Percentiles rank a stretch among this genome's conserved stretches.
These are phyloP conservation scores for Cytospora leucostoma DNA, from an alignment of 2,329 filamentous ascomycete species.

Conservation along the genomic window DNA sequence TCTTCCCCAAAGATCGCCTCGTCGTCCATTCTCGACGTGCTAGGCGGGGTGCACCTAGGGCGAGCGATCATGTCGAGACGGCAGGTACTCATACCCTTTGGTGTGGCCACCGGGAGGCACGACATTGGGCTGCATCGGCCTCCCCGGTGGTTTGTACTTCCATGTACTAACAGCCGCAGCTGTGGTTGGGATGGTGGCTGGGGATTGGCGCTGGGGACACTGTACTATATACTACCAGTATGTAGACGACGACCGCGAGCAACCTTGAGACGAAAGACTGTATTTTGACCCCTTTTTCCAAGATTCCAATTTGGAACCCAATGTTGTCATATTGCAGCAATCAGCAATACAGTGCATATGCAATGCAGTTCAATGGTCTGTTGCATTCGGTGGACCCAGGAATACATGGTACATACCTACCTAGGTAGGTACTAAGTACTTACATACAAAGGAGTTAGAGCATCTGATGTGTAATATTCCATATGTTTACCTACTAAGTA, in stretches of 20 bases:
- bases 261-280: not conserved
- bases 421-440: no score
- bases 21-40: not conserved
- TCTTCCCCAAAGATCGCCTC: not conserved
- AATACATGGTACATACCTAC: not conserved
- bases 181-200: conserved; percentile 1
- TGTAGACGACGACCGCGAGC: not conserved
- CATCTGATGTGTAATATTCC: conserved; percentile 1
- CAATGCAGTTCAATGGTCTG: not conserved
- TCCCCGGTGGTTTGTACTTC: not conserved
- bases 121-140: not conserved
- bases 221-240: not conserved
- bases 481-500: not conserved
- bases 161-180: not conserved
- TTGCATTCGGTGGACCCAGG: not conserved
- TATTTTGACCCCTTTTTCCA: not conserved
- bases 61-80: not conserved
- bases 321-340: not conserved
- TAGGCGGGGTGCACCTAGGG: not conserved
- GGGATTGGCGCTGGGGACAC: not conserved
- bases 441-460: not conserved
- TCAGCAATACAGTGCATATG: not conserved
- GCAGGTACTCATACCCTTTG: not conserved
- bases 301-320: not conserved
- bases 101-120: not conserved